A percentile compares a stretch with the other conserved stretches of the same genome.
phyloP scores from a whole-genome alignment of 2,329 filamentous ascomycete species.

The Aspergillus sp. region DNA sequence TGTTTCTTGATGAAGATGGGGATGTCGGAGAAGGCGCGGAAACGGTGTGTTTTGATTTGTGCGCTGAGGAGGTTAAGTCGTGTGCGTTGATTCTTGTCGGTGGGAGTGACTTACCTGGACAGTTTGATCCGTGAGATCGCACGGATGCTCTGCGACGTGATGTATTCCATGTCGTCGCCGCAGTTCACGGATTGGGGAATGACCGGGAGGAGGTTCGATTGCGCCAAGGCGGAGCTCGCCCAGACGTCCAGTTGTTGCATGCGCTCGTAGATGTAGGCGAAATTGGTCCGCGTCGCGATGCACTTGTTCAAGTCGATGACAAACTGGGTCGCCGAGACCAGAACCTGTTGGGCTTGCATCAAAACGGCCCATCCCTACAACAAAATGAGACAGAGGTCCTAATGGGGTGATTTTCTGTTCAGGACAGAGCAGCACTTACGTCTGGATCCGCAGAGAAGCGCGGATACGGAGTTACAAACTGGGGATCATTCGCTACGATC shows the following conservation, averaged over 20 bases:
- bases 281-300: constrained; percentile 32
- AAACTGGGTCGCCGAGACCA: constrained; percentile 43
- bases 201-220: constrained; percentile 31
- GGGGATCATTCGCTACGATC: constrained; percentile 43
- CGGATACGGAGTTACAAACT: constrained; percentile 44
- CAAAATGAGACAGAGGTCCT: not conserved
- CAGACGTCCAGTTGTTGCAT: constrained; percentile 44
- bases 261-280: constrained; percentile 39
- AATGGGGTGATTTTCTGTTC: not conserved
- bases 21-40: constrained; percentile 46
- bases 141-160: constrained; percentile 40
- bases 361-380: constrained; percentile 43
- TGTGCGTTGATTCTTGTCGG: not conserved
- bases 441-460: constrained; percentile 40
- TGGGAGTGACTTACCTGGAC: constrained; percentile 32
- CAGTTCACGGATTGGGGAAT: constrained; percentile 22
- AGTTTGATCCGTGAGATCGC: constrained; percentile 45
- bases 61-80: constrained; percentile 30
- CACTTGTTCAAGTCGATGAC: constrained; percentile 41
- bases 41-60: constrained; percentile 48
- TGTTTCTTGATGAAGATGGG: constrained; percentile 47
- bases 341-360: constrained; percentile 43
- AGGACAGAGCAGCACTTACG: constrained; percentile 22
- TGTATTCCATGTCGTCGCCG: constrained; percentile 31
- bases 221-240: constrained; percentile 36